phyloP scores from a whole-genome alignment of 1,139 yeast species.

The Yamadazyma diospyri region DNA sequence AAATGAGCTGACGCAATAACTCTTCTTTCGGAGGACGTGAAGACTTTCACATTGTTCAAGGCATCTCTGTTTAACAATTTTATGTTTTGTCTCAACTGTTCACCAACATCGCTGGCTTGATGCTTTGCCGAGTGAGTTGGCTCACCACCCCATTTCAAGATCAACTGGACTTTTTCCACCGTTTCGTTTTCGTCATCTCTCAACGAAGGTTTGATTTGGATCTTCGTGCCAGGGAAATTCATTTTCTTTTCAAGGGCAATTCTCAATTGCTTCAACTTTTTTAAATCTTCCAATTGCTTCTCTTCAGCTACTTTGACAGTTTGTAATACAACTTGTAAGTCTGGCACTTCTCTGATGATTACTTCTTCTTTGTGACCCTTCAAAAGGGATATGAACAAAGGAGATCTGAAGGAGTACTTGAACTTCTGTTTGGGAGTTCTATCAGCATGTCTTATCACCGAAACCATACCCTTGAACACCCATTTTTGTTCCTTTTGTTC shows the following conservation, averaged over 20 bases:
- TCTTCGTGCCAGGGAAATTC: constrained; percentile 92
- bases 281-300: constrained; percentile 72
- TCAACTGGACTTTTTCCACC: constrained; percentile 93
- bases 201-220: constrained; percentile 88
- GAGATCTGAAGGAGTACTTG: constrained; percentile 89
- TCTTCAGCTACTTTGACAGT: constrained; percentile 82
- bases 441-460: constrained; percentile 95
- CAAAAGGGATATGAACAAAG: constrained; percentile 77
- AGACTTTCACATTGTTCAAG: constrained; percentile 79
- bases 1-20: constrained; percentile 90
- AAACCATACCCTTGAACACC: constrained; percentile 92
- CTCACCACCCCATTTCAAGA: constrained; percentile 98
- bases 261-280: constrained; percentile 71
- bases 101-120: constrained; percentile 94
- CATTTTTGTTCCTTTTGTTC: constrained; percentile 92
- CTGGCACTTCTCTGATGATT: constrained; percentile 85
- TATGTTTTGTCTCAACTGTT: constrained; percentile 89
- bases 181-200: constrained; percentile 55
- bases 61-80: constrained; percentile 82
- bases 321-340: constrained; percentile 78
- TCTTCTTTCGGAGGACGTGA: constrained; percentile 90
- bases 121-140: constrained; percentile 97
- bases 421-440: constrained; percentile 99
- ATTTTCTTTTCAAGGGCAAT: constrained; percentile 86
- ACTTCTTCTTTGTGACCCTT: constrained; percentile 97